These are phyloP conservation scores for Pseudonitzschia multistriata DNA, from an alignment of 108 stramenopile species.

Conservation along the genomic window DNA sequence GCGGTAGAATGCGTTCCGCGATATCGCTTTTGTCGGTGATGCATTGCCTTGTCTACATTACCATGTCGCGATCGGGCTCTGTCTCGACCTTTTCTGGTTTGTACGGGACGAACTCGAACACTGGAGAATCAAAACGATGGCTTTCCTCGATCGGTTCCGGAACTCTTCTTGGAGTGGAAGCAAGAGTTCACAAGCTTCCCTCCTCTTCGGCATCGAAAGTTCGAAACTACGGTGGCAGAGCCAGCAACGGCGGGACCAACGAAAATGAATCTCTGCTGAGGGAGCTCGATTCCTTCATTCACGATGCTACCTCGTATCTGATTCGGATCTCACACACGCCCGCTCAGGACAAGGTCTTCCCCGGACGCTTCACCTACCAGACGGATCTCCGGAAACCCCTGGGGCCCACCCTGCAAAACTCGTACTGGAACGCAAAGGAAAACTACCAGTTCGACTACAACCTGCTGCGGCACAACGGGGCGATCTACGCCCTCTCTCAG, in stretches of 20 bases:
- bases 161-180: not conserved
- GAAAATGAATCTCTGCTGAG: not conserved
- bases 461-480: conserved; percentile 35
- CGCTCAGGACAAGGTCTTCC: conserved; percentile 16
- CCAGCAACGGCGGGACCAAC: not conserved
- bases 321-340: conserved; percentile 26
- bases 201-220: too few relatives aligned
- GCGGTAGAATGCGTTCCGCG: too few relatives aligned
- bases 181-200: too few relatives aligned
- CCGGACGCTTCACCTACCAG: conserved; percentile 33
- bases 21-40: too few relatives aligned
- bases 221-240: too few relatives aligned
- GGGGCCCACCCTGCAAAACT: conserved; percentile 6
- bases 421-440: conserved; percentile 4
- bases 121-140: too few relatives aligned
- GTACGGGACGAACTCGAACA: too few relatives aligned
- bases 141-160: too few relatives aligned
- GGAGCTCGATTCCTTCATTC: conserved; percentile 7
- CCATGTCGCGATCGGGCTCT: too few relatives aligned
- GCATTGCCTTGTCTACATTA: too few relatives aligned
- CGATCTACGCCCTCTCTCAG: conserved; percentile 28
- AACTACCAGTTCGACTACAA: conserved; percentile 22
- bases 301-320: conserved; percentile 26
- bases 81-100: too few relatives aligned
- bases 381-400: conserved; percentile 11